Evolutionary conservation across 2,329 filamentous ascomycete species (phyloP), one percentile per base, ranked within the genome.

Genomic region (Neonectria magnoliae): DNA sequence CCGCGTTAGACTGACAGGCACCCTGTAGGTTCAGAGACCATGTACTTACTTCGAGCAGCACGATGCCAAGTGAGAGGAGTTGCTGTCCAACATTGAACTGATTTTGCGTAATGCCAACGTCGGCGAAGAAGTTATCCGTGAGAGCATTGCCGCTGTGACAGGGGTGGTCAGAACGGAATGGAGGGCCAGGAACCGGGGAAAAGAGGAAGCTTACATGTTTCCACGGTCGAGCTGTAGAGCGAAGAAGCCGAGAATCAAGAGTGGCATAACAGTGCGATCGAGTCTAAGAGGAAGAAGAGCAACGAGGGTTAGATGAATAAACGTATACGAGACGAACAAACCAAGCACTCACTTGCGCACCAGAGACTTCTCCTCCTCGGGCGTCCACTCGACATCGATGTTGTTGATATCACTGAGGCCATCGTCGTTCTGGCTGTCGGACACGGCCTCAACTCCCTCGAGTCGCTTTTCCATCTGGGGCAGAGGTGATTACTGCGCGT

Each of bases 61-160:
- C 82, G 41, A 85, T 84, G 4, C 82, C 82, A 0, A 80, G 74
- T 0, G 82, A 83, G 1, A 85, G 71, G 31, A 85, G 73, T 65
- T 84, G 81, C 14, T 82, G 79, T 6, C 83, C 83, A 29, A 83
- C 75, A 25, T 85, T 85, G 69, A 84, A 80, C 60, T 85, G 81
- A 60, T 83, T 80, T 13, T 82, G 82, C 1, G 78, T 82, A 58
- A 85, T 81, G 10, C 77, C 75, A 9, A 85, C 77, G 64, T 85
- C 83, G 22, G 77, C 68, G 13, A 83, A 78, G 57, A 86, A 82
- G 66, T 83, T 83, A 0, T 72, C 71, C 11, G 82, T 83, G 33
- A 84, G 72, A 3, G 82, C 82, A 42, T 81, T 82, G 50, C 78
- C 71, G 41, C 70, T 72, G n/a, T 60, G 9, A 4, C 16, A 2